These are phyloP conservation scores for Daldinia sp. DNA, from an alignment of 2,329 filamentous ascomycete genomes.

Conservation along the genomic window DNA sequence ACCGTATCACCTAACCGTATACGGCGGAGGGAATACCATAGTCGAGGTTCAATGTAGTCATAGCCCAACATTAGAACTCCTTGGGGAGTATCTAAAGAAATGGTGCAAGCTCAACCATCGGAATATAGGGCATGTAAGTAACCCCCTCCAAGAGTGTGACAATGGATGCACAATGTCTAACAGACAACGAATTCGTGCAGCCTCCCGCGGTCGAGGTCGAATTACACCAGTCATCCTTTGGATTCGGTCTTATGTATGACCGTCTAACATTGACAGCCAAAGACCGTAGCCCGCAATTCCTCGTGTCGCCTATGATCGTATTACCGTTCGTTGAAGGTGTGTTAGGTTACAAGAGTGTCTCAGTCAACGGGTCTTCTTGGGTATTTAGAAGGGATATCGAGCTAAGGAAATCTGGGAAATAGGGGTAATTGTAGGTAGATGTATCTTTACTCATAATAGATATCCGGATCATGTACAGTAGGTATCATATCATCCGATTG, in stretches of 20 bases:
- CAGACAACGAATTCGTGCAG: constrained; percentile 45
- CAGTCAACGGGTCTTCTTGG: constrained; percentile 45
- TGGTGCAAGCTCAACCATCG: constrained; percentile 61
- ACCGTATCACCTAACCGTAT: constrained; percentile 62
- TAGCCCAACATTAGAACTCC: constrained; percentile 58
- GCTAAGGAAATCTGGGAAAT: constrained; percentile 41
- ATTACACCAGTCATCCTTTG: constrained; percentile 60
- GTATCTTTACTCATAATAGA: not conserved
- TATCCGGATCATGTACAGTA: not conserved
- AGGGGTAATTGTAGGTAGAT: not conserved
- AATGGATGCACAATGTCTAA: not conserved
- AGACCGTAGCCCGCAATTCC: constrained; percentile 51
- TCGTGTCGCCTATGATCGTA: constrained; percentile 58
- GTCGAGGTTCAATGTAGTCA: constrained; percentile 63
- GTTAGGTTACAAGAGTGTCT: constrained; percentile 58
- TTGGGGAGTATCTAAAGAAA: constrained; percentile 61
- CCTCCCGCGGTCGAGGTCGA: constrained; percentile 58
- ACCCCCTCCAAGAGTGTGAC: not conserved
- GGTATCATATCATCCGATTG: no score
- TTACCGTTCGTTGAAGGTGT: constrained; percentile 61
- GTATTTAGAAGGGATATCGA: constrained; percentile 51
- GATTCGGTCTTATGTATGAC: constrained; percentile 59
- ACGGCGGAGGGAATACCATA: constrained; percentile 45
- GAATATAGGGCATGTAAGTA: constrained; percentile 43
- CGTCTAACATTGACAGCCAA: constrained; percentile 56